Evolutionary conservation across 2,329 filamentous ascomycete species (phyloP), one percentile per base, ranked within the genome.

Genomic region (Alternaria burnsii): DNA sequence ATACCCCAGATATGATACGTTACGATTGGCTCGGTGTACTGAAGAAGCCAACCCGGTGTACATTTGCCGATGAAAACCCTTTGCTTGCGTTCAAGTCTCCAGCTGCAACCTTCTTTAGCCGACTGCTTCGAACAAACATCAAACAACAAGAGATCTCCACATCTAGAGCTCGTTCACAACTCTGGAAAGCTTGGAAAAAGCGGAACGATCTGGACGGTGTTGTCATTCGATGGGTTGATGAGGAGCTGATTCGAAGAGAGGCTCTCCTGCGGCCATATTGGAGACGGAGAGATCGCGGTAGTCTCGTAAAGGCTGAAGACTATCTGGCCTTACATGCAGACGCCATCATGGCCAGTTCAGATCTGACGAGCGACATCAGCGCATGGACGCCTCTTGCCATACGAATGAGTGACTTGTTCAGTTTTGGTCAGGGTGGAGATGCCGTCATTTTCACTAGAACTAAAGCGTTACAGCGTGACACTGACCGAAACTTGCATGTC

Each of bases 1-100:
- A 83, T 48, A 86, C 85, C 2, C 85, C 85, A 5, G 79, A 82
- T n/a, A 83, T 86, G 80, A 86, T 87, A 55, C 80, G 82, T 38
- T 77, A 83, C 62, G 77, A 80, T 70, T 80, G 78, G 78, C 70
- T 80, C 12, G 76, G 75, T 5, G 74, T 80, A 3, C 61, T 80
- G 12, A 78, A 77, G 55, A 80, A 80, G 66, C 78, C 78, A 18
- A 75, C 73, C 1, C 73, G 72, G 24, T 77, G 75, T 59, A 75
- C 70, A 30, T 80, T 79, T 60, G 69, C 81, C 9, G 77, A 82
- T 63, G 85, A 87, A 63, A 84, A 87, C 57, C 84, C 84, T 11
- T 78, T 87, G 4, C 72, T 85, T 28, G 79, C 78, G 24, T 86
- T 84, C 66, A 79, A 80, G 59, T 71, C 76, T 6, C 63, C 74